Evolutionary conservation across 1,284 basidiomycete genomes (phyloP).

Genomic region (Naganishia albida): DNA sequence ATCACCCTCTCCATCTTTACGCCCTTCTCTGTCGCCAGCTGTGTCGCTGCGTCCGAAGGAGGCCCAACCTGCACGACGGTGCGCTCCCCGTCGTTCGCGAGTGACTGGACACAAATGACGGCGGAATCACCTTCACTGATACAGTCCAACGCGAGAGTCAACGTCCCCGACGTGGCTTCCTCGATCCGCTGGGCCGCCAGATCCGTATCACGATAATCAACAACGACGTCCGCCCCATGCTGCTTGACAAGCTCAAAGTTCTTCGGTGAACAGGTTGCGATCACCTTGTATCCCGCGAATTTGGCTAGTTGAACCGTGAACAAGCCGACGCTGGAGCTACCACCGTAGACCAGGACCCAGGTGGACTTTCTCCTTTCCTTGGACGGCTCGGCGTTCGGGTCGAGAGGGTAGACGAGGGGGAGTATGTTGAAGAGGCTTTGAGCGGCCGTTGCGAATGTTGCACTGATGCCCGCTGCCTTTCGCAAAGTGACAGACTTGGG

Average conservation of each 20-base stretch:
- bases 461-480: slow-evolving; percentile 30
- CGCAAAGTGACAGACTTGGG: slow-evolving; percentile 26
- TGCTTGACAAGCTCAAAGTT: slow-evolving; percentile 54
- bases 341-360: slow-evolving; percentile 54
- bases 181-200: slow-evolving; percentile 39
- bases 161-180: slow-evolving; percentile 42
- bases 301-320: slow-evolving; percentile 58
- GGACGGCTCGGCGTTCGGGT: slow-evolving; percentile 11
- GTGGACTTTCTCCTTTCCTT: slow-evolving; percentile 10
- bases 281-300: slow-evolving; percentile 54
- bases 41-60: slow-evolving; percentile 31
- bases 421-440: slow-evolving; percentile 33
- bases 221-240: slow-evolving; percentile 55
- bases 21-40: slow-evolving; percentile 34
- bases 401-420: slow-evolving; percentile 31
- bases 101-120: background rate
- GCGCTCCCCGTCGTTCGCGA: slow-evolving; percentile 13
- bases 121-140: slow-evolving; percentile 39
- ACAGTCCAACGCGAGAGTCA: slow-evolving; percentile 44
- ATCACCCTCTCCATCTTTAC: slow-evolving; percentile 41
- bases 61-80: slow-evolving; percentile 12
- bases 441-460: slow-evolving; percentile 33
- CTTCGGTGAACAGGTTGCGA: slow-evolving; percentile 54
- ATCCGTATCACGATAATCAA: slow-evolving; percentile 47
- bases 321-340: slow-evolving; percentile 57